Base-by-base conservation (phyloP, 805 yeast species). In the Kodamaea kakaduensis region DNA sequence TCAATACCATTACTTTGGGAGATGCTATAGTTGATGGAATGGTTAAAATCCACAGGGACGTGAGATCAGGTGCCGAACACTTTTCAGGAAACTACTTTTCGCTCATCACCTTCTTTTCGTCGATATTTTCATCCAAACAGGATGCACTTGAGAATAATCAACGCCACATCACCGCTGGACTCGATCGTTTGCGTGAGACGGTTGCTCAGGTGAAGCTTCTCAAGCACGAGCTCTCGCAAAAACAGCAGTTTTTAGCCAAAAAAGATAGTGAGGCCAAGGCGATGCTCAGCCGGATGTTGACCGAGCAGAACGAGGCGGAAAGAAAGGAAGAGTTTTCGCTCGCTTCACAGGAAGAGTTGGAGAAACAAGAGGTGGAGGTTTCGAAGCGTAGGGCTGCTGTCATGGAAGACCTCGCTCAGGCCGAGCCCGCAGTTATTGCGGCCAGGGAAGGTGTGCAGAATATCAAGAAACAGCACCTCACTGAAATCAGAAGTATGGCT, bases 401-500 rank as follows among this genome's bases (percentile, higher is more conserved):
- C 0, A 52, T 76, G 58, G 53, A 59, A 5, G 90, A 86, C 37
- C 65, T 90, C n/a, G 78, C 74, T 10, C 60, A 67, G 5, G 95
- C 89, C 0, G 93, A 87, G 50, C 96, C 97, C 0, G 81, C 93
- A 0, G 81, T 89, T 5, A 37, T 74, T 3, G 94, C 83, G 43
- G 97, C 97, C 0, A 84, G 83, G 49, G 65, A 74, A 41, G 95
- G 96, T 10, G 97, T 90, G n/a, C 83, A 84, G 45, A 84, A 86
- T 47, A 90, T 90, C 42, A 87, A 88, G 58, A 90, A 90, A 54
- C 94, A 85, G 41, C 97, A 90, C 51, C 65, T 90, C 26, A 84
- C 95, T 1, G 97, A 90, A 57, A 64, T 90, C 18, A 66, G 96
- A 50, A 81, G 96, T 9, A 84, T 90, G 94, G 60, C 75, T 5